Percentiles rank a stretch among this genome's conserved stretches.
Conservation (phyloP, 495 filamentous ascomycete species). For the Penicillium soppii region DNA sequence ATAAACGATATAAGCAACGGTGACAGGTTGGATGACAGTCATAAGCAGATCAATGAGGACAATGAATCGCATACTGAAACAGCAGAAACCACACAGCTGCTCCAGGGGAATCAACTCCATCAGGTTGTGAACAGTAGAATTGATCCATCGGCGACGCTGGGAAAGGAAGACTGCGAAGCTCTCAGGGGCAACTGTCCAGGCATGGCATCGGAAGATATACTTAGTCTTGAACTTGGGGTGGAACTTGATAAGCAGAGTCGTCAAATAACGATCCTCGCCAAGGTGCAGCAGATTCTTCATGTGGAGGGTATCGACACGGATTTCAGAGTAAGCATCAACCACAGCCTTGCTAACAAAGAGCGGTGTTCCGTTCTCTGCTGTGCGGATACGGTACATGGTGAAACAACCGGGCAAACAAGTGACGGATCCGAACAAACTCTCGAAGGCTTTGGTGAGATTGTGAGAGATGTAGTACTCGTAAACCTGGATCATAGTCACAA, state of each 20-base stretch:
- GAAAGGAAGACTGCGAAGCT: constrained; percentile 93
- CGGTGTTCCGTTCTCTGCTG: constrained; percentile 89
- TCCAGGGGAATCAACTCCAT: constrained; percentile 91
- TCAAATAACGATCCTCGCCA: constrained; percentile 89
- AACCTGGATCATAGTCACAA: constrained; percentile 98
- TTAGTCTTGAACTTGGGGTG: constrained; percentile 97
- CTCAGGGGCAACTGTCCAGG: constrained; percentile 95
- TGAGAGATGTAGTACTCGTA: constrained; percentile 99
- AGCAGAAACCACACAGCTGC: constrained; percentile 98
- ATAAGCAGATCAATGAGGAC: constrained; percentile 93
- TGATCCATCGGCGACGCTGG: constrained; percentile 98
- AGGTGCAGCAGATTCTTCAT: constrained; percentile 98
- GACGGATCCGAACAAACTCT: constrained; percentile 93
- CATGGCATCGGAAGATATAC: constrained; percentile 88
- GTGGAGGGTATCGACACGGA: constrained; percentile 95
- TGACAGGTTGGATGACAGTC: constrained; percentile 90
- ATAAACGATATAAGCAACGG: constrained; percentile 87
- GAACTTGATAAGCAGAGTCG: constrained; percentile 89
- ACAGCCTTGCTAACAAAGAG: constrained; percentile 93
- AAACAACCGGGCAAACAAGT: constrained; percentile 98
- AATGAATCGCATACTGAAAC: constrained; percentile 98
- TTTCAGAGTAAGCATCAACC: constrained; percentile 80
- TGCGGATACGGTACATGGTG: constrained; percentile 95
- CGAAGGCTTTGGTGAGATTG: constrained; percentile 97
- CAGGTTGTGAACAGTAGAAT: constrained; percentile 97